Evolutionary conservation across 805 yeast genomes (phyloP), one percentile per base, ranked within the genome.

Genomic region (Torulaspora quercuum): DNA sequence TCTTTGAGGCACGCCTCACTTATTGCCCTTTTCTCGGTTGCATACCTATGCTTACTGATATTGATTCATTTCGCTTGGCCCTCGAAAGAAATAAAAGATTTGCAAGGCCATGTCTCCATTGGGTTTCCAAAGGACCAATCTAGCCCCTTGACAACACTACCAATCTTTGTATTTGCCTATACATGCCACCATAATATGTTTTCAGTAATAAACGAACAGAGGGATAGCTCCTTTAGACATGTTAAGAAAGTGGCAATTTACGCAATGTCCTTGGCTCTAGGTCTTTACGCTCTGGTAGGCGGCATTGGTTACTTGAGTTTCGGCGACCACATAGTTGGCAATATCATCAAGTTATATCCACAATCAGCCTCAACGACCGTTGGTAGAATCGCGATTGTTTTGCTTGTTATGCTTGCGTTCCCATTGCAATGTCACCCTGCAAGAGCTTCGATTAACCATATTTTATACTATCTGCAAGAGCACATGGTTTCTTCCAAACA

Each of bases 161-260:
- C 97, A n/a, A 83, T 89, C 45, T 80, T 88, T 49, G 90, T 90
- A 9, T 89, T 90, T 68, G 95, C 96, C 0, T 90, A 79, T 62
- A 90, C 97, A 0, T 92, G 97, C 52, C 97, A 90, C 55, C 97
- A 90, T 60, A 90, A 90, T 63, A 86, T 86, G 87, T 87, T 86
- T 52, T 78, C 95, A 1, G 75, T 89, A 37, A 75, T 88, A 37
- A 90, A 89, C 52, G 97, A 90, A 63, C 72, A 89, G 18, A 62
- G 59, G 19, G 77, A 77, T 47, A 72, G 71, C 43, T 64, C 82
- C 0, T 63, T 73, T n/a, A 41, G 54, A 5, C 66, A 64, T 21
- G 65, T 78, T 42, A 63, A 68, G 39, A 60, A 52, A 12, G 69
- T 85, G 24, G 73, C 80, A 14, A 42, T 59, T 12, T 45, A 63